Conservation (phyloP, 495 filamentous ascomycete genomes). For the Aspergillus sparsus region DNA sequence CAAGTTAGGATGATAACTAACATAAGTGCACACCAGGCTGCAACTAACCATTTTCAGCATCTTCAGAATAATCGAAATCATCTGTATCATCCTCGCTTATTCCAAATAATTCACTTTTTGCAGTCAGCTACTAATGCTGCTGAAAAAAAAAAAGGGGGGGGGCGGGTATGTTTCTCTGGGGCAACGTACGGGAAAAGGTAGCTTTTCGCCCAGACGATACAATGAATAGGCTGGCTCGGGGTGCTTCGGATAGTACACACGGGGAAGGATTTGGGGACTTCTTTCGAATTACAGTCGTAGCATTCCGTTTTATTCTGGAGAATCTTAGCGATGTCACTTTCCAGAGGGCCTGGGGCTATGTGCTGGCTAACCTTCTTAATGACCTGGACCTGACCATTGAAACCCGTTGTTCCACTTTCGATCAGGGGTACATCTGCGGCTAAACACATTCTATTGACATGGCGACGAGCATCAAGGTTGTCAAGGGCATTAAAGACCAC, state of each 20-base stretch:
- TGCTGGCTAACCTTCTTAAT: conserved; percentile 69
- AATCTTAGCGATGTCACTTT: conserved; percentile 19
- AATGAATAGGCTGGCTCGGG: conserved; percentile 93
- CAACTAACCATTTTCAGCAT: conserved; percentile 72
- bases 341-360: not conserved
- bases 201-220: conserved; percentile 99
- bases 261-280: conserved; percentile 84
- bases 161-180: not conserved
- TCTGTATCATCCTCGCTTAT: conserved; percentile 75
- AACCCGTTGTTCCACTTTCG: conserved; percentile 96
- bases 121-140: conserved; percentile 18
- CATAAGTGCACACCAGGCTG: conserved; percentile 19
- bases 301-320: conserved; percentile 82
- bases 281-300: conserved; percentile 91
- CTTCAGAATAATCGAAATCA: conserved; percentile 73
- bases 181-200: conserved; percentile 75
- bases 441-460: conserved; percentile 98
- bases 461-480: conserved; percentile 88
- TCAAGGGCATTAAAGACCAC: conserved; percentile 97
- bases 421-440: conserved; percentile 88
- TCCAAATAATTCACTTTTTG: conserved; percentile 77
- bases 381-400: conserved; percentile 96
- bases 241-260: conserved; percentile 97
- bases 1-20: conserved; percentile 25
- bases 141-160: not conserved